Conservation (phyloP, 2,329 filamentous ascomycete species). For the Epichloe elymi region DNA sequence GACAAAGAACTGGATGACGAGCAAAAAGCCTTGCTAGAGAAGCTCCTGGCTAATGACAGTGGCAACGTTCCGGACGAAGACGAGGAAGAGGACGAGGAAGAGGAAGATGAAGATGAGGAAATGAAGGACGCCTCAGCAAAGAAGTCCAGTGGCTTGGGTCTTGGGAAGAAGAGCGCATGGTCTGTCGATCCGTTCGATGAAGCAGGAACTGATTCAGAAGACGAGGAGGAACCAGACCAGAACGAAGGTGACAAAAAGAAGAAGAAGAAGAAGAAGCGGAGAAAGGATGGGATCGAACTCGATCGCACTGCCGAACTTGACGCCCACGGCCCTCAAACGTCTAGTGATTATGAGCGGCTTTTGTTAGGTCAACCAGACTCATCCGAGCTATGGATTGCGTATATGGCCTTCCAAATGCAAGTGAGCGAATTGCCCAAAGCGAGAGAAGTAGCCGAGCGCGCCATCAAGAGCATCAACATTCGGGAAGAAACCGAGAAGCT, state of each 20-base stretch:
- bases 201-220: conserved; percentile 37
- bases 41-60: conserved; percentile 34
- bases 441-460: conserved; percentile 78
- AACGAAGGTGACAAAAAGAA: conserved; percentile 20
- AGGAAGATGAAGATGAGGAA: conserved; percentile 28
- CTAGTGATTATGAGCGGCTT: conserved; percentile 86
- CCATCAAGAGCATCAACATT: conserved; percentile 81
- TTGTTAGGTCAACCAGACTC: conserved; percentile 86
- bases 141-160: conserved; percentile 21
- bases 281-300: conserved; percentile 64
- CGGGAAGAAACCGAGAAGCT: conserved; percentile 85
- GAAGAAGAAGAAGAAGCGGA: conserved; percentile 54
- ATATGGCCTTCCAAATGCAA: conserved; percentile 98
- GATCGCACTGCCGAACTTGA: conserved; percentile 91
- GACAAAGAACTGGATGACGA: conserved; percentile 32
- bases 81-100: conserved; percentile 25
- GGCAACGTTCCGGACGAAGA: conserved; percentile 26
- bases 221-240: conserved; percentile 15
- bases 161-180: conserved; percentile 81
- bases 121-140: conserved; percentile 27
- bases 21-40: conserved; percentile 19
- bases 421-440: conserved; percentile 81
- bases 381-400: conserved; percentile 87
- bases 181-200: conserved; percentile 55
- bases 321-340: conserved; percentile 72